phyloP scores from a whole-genome alignment of 371 early-diverging fungal genomes.

The Mucor irregularis region DNA sequence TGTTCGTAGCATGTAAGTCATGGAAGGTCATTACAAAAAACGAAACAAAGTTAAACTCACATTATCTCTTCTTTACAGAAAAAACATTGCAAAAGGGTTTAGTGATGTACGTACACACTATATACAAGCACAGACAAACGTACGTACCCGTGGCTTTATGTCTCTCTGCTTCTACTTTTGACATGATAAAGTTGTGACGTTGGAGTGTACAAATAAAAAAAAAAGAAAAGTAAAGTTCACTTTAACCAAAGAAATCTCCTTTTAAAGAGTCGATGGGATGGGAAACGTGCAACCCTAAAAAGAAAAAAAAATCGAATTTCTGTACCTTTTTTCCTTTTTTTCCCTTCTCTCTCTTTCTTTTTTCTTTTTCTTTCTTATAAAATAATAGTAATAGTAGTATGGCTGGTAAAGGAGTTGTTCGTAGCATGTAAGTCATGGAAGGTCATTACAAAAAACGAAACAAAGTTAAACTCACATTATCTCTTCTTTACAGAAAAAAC shows the following conservation, averaged over 20 bases:
- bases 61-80: no score
- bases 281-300: not conserved
- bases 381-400: no score
- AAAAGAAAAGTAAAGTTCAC: not conserved
- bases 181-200: conserved; percentile 14
- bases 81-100: conserved; percentile 93
- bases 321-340: conserved; percentile 8
- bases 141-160: conserved; percentile 41
- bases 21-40: not conserved
- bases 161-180: conserved; percentile 37
- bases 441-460: not conserved
- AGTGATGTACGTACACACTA: conserved; percentile 92
- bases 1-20: conserved; percentile 49
- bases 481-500: no score
- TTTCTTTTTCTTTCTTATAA: conserved; percentile 9
- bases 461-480: not conserved
- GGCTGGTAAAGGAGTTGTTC: conserved; percentile 51
- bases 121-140: no score
- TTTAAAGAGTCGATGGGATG: not conserved
- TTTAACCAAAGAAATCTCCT: not conserved
- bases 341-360: conserved; percentile 2
- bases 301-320: not conserved
- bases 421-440: conserved; percentile 42
- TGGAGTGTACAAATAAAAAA: not conserved
- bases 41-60: not conserved